Evolutionary conservation across 495 filamentous ascomycete species (phyloP), one percentile per base, ranked within the genome.

Genomic region (Penicillium simplicissimum): DNA sequence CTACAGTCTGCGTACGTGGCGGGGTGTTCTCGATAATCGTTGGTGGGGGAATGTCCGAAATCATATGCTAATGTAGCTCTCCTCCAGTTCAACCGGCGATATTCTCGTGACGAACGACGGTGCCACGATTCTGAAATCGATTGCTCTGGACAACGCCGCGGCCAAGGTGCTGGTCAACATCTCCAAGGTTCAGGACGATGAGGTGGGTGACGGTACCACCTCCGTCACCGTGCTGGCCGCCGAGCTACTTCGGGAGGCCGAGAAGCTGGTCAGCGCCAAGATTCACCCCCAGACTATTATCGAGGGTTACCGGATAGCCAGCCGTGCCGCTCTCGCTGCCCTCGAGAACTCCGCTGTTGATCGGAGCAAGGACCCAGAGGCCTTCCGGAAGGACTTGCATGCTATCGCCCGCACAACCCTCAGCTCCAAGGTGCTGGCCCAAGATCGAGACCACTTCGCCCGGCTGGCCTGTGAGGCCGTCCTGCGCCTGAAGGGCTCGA

Each of bases 221-320:
- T 90, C 88, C 28, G 95, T 98, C 17, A 88, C 95, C 33, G 96
- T 98, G 13, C 81, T 98, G 62, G 92, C 95, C 21, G 96, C 95
- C 23, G 95, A 98, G 80, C 84, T 98, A 45, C 84, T 98, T 52
- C 90, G 96, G 52, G 96, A 98, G 74, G 95, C 96, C 25, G 95
- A 98, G 82, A 92, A 96, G 78, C 85, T 98, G 40, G 93, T 98
- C 65, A 90, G 93, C 81, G 89, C 90, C 79, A 97, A 97, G 80
- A 96, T 98, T 71, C 95, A 98, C 76, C 95, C 95, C 36, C 95
- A 98, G 84, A 98, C 96, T 23, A 98, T 98, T 76, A 98, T 98
- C 68, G 95, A 98, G 69, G 95, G 95, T 23, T 98, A 96, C 83
- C 88, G 95, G 76, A 95, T 98, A 90, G 95, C 95, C 42, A 93